phyloP scores from a whole-genome alignment of 306 rosid species.

The Leucaena leucocephala region DNA sequence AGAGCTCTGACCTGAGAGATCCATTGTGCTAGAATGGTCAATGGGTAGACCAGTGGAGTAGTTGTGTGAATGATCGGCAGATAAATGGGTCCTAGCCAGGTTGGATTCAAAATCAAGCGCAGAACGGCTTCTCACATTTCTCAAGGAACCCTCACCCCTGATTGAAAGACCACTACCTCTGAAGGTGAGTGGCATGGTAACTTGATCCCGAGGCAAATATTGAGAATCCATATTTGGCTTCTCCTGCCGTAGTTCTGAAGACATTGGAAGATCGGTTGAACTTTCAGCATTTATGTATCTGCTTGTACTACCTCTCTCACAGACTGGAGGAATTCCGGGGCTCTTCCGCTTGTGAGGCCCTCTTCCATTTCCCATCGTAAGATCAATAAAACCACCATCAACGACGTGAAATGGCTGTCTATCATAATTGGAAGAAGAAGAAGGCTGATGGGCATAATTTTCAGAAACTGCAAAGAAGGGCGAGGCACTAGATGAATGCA shows the following conservation, averaged over 20 bases:
- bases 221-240: constrained; percentile 65
- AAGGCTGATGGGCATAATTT: constrained; percentile 54
- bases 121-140: constrained; percentile 68
- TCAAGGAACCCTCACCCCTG: constrained; percentile 68
- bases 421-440: constrained; percentile 66
- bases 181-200: constrained; percentile 51
- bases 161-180: constrained; percentile 70
- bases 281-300: constrained; percentile 67
- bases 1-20: constrained; percentile 48
- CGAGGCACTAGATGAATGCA: constrained; percentile 62
- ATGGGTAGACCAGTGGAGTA: constrained; percentile 41
- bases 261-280: constrained; percentile 60
- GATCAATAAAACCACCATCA: constrained; percentile 76
- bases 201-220: constrained; percentile 74
- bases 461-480: constrained; percentile 53
- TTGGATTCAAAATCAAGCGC: constrained; percentile 55
- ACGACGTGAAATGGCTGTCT: constrained; percentile 61
- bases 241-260: constrained; percentile 69
- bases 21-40: constrained; percentile 47
- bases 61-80: constrained; percentile 49
- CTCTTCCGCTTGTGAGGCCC: constrained; percentile 84
- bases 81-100: constrained; percentile 52
- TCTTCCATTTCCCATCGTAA: constrained; percentile 69
- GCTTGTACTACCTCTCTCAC: constrained; percentile 81
- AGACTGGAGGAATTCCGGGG: constrained; percentile 71